phyloP scores from a whole-genome alignment of 176 grass and related monocot genomes.

The Aechmea fasciata region DNA sequence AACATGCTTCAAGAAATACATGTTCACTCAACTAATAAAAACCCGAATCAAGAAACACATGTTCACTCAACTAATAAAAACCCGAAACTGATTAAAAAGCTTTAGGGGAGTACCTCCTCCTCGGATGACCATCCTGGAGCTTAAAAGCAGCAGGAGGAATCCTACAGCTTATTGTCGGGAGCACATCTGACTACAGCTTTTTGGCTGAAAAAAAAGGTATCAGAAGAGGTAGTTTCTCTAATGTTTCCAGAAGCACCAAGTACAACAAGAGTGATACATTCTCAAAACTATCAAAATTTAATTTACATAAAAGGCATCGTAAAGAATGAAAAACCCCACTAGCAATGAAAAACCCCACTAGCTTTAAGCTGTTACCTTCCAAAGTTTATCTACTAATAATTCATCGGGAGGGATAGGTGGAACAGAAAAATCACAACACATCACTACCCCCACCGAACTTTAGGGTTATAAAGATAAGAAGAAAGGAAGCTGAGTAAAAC shows the following conservation, averaged over 20 bases:
- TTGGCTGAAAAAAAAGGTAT: neutral
- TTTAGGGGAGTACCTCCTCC: neutral
- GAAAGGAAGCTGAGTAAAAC: conserved; percentile 20
- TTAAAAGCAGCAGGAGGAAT: neutral
- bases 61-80: neutral
- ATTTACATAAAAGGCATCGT: conserved; percentile 45
- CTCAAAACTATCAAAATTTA: conserved; percentile 49
- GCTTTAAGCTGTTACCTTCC: conserved; percentile 24
- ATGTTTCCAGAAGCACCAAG: conserved; percentile 31
- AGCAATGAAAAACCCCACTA: conserved; percentile 34
- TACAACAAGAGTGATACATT: conserved; percentile 39
- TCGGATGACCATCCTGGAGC: neutral
- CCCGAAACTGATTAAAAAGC: neutral
- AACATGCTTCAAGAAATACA: neutral
- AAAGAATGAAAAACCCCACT: conserved; percentile 40
- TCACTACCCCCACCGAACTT: conserved; percentile 17
- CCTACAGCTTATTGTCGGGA: neutral
- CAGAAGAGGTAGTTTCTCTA: neutral
- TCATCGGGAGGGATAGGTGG: conserved; percentile 13
- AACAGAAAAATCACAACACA: conserved; percentile 15
- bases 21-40: neutral
- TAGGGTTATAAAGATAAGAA: conserved; percentile 18
- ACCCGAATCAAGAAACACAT: neutral
- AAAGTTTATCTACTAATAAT: conserved; percentile 23
- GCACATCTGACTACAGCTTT: neutral